These are phyloP conservation scores for Colletotrichum euphorbiae DNA, from an alignment of 2,329 filamentous ascomycete genomes.

Conservation along the genomic window DNA sequence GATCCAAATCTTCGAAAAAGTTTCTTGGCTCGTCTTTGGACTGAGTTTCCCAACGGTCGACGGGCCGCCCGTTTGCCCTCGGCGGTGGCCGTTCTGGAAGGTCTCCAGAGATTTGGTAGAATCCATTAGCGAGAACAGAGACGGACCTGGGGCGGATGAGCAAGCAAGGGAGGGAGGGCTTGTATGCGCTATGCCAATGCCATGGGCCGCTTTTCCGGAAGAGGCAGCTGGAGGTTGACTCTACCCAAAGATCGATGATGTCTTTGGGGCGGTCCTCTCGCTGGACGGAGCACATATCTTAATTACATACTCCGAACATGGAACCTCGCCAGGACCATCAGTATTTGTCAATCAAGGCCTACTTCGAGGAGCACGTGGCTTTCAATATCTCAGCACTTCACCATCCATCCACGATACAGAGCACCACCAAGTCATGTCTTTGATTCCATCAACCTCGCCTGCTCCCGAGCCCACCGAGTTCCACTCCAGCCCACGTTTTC, in stretches of 20 bases:
- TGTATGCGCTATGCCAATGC: conserved; percentile 13
- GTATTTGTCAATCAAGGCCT: neutral
- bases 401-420: fast-evolving
- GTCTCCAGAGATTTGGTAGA: neutral
- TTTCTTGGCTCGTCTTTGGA: no score
- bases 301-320: neutral
- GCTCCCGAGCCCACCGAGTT: neutral
- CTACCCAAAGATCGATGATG: neutral
- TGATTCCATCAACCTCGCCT: neutral
- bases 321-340: neutral
- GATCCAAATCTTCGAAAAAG: neutral
- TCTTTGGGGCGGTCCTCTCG: conserved; percentile 8
- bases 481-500: conserved; percentile 10
- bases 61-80: conserved; percentile 1
- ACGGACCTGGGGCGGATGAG: neutral
- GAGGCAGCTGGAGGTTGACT: conserved; percentile 32
- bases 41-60: neutral
- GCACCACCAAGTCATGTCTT: neutral
- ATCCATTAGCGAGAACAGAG: neutral
- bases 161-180: neutral
- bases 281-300: conserved; percentile 12
- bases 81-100: conserved; percentile 30
- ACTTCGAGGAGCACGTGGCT: neutral
- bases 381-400: neutral
- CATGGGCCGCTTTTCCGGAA: conserved; percentile 34